Evolutionary conservation across 1,284 basidiomycete species (phyloP), one percentile per base, ranked within the genome.

Genomic region (Ceratobasidium sp.): DNA sequence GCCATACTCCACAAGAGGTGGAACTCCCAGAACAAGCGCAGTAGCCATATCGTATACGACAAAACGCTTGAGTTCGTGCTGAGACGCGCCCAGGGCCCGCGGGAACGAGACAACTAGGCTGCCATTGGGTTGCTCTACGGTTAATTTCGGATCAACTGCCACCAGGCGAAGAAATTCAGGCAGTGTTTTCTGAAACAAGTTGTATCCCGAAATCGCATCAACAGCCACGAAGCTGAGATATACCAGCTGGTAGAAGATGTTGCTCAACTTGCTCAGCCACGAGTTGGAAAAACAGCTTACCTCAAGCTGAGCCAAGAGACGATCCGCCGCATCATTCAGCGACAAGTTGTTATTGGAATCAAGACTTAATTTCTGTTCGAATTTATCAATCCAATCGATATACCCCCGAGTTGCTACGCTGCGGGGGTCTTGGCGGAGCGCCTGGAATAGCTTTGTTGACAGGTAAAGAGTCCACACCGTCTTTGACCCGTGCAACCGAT

Each of bases 21-120:
- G 27, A 19, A 56, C 16, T 9, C 62, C 53, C 2, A 67, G 23
- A 23, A 49, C 21, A 19, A 67, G 36, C 2, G 52, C 42, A 0
- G 19, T 56, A 13, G 36, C 44, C 2, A 33, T 56, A 16, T 67
- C 53, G 42, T 56, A 67, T 8, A 47, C 33, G 1, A 67, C 52
- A 33, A 67, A 67, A n/a, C 62, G 53, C 5, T 41, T 41, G 23
- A 67, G 25, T 36, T 67, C 62, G 27, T 56, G 56, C 16, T 42
- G 53, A 4, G 36, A 13, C 0, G 62, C 14, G n/a, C n/a, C 11
- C 2, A 67, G 27, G 3, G 62, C 62, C 6, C 53, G 62, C 27
- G 52, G 41, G 21, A 56, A 29, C 1, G 62, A 67, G 23, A 67
- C 42, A 3, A 54, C 3, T 2, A 47, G 52, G 21, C 42, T 27